phyloP scores from a whole-genome alignment of 306 rosid species.

The Quercus mongolica region DNA sequence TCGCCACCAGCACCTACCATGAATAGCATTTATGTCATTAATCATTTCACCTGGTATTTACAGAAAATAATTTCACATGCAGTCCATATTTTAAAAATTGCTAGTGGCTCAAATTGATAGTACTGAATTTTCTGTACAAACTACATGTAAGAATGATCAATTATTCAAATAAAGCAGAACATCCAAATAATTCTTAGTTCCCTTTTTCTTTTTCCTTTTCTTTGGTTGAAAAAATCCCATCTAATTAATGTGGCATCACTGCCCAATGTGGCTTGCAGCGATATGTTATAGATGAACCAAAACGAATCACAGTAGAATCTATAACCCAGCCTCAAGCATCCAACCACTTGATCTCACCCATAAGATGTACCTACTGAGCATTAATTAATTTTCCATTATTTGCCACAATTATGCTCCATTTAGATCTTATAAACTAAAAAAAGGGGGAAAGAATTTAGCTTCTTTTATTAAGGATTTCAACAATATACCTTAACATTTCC shows the following conservation, averaged over 20 bases:
- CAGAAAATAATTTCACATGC: background rate
- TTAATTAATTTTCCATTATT: background rate
- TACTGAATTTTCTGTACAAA: background rate
- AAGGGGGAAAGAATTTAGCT: background rate
- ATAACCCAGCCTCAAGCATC: background rate
- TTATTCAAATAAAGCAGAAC: background rate
- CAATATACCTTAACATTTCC: background rate
- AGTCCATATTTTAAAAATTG: background rate
- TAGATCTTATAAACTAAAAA: background rate
- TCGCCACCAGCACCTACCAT: slow-evolving; percentile 57
- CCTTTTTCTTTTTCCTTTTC: background rate
- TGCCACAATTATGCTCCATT: background rate
- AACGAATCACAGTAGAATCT: background rate
- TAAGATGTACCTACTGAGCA: background rate
- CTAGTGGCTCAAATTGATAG: background rate
- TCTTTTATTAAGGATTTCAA: background rate
- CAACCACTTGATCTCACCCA: background rate
- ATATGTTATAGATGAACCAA: background rate
- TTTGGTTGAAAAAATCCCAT: background rate
- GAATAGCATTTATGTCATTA: background rate
- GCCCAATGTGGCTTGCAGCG: background rate
- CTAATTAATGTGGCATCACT: background rate
- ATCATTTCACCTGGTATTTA: background rate
- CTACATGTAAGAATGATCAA: background rate
- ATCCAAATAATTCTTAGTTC: background rate